A percentile compares a stretch with the other conserved stretches of the same genome.
phyloP scores from a whole-genome alignment of 257 asterid genomes.

The Nicotiana attenuata region DNA sequence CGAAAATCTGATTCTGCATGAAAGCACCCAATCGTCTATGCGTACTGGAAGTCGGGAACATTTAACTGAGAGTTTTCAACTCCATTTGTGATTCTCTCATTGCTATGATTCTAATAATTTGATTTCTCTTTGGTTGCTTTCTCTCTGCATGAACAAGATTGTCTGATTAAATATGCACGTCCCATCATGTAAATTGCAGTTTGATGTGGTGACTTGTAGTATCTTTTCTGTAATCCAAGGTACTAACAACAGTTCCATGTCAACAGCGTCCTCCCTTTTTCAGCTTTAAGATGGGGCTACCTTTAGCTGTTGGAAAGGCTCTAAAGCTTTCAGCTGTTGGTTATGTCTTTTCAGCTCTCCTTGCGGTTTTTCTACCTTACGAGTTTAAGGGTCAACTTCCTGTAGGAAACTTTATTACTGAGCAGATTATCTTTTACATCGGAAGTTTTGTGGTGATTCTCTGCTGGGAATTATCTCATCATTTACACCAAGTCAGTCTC shows the following conservation, averaged over 20 bases:
- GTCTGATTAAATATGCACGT: neutral
- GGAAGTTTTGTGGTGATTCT: conserved; percentile 63
- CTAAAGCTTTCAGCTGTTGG: conserved; percentile 58
- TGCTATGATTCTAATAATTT: neutral
- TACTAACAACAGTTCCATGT: conserved; percentile 12
- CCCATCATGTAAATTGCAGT: neutral
- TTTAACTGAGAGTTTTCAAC: neutral
- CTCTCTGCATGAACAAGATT: neutral
- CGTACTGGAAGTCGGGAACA: neutral
- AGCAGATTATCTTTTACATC: conserved; percentile 54
- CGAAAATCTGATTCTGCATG: neutral
- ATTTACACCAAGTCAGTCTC: conserved; percentile 65
- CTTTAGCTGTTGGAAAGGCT: conserved; percentile 52
- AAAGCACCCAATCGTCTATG: neutral
- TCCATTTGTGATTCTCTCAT: neutral
- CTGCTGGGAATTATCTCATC: conserved; percentile 84
- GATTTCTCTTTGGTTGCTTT: neutral
- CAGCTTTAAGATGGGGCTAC: conserved; percentile 86
- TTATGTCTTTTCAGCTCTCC: conserved; percentile 41
- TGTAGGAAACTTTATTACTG: conserved; percentile 36
- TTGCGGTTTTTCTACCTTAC: conserved; percentile 41
- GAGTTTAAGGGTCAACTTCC: conserved; percentile 45
- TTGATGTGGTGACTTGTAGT: neutral
- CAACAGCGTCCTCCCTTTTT: conserved; percentile 91
- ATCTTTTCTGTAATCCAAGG: neutral